phyloP scores from a whole-genome alignment of 2,329 filamentous ascomycete species.

The Chalaropsis thielavioides region DNA sequence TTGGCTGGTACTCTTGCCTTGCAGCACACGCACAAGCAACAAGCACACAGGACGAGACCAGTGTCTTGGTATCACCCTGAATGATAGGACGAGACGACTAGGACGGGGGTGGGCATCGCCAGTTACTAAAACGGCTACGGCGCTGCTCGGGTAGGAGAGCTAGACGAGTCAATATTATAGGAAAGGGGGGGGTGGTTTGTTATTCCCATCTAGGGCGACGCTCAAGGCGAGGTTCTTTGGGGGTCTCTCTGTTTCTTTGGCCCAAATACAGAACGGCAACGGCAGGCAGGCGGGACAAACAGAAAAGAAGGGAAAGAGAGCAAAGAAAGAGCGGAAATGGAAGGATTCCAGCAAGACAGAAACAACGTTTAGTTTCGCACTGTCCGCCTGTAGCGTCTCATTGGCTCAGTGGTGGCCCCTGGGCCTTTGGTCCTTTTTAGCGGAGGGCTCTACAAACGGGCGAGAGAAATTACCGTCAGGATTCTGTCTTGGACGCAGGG shows the following conservation, averaged over 20 bases:
- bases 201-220: neutral
- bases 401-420: neutral
- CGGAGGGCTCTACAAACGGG: neutral
- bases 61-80: neutral
- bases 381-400: neutral
- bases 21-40: neutral
- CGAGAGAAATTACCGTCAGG: too few species aligned
- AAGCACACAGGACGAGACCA: neutral
- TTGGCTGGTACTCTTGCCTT: neutral
- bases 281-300: neutral
- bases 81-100: neutral
- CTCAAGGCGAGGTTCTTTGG: too few species aligned
- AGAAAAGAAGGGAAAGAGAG: neutral
- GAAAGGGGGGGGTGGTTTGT: neutral
- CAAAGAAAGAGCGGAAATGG: neutral
- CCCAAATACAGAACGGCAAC: too few species aligned
- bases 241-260: too few species aligned
- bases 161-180: neutral
- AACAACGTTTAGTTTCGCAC: neutral
- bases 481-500: neutral
- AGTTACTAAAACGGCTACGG: neutral
- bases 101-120: neutral
- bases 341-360: neutral
- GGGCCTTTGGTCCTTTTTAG: neutral
- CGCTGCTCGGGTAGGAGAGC: neutral